Conservation (phyloP, 1,284 basidiomycete genomes). For the Ceraceosorus guamensis region DNA sequence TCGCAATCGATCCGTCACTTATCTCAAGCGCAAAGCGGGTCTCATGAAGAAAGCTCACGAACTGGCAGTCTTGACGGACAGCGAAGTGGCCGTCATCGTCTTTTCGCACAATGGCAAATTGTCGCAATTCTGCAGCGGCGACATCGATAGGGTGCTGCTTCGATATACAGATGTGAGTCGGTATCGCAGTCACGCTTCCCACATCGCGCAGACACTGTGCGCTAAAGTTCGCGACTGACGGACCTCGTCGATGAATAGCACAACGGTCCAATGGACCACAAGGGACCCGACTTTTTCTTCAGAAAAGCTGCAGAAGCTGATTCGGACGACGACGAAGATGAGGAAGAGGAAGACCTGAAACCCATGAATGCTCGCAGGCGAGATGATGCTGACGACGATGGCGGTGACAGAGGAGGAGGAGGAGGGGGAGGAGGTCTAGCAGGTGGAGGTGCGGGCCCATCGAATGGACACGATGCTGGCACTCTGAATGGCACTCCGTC, state of each 20-base stretch:
- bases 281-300: conserved; percentile 9
- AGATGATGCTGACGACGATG: background rate
- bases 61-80: conserved; percentile 94
- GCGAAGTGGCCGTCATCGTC: conserved; percentile 61
- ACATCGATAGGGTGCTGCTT: conserved; percentile 13
- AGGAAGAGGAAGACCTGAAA: conserved; percentile 6
- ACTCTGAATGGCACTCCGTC: background rate
- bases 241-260: conserved; percentile 1
- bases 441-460: background rate
- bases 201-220: background rate
- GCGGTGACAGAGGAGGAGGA: conserved; percentile 1
- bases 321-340: conserved; percentile 10
- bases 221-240: background rate
- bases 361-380: too few relatives aligned
- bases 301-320: conserved; percentile 8
- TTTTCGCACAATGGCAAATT: conserved; percentile 15
- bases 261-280: conserved; percentile 9
- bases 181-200: too few relatives aligned
- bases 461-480: too few relatives aligned
- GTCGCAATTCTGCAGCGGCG: conserved; percentile 13
- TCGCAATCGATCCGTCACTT: conserved; percentile 62
- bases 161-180: conserved; percentile 13
- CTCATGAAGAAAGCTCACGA: conserved; percentile 71
- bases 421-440: background rate
- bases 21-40: conserved; percentile 98